Percentiles rank a stretch among this genome's conserved stretches.
Evolutionary conservation across 768 basidiomycete species (phyloP).

Genomic region (Mycena haematopus): DNA sequence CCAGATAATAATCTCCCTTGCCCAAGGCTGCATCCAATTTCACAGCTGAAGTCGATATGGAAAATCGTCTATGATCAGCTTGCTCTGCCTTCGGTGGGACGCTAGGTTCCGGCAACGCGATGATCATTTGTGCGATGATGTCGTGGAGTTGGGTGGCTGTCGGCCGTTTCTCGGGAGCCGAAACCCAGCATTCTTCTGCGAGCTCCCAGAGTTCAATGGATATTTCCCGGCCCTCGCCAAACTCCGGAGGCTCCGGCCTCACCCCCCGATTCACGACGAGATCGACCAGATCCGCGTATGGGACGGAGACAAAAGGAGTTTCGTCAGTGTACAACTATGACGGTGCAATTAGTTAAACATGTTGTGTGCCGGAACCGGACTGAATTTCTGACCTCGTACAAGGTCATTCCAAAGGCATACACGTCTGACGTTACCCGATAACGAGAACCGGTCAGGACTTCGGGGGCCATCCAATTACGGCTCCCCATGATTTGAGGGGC

Average conservation of each 20-base stretch:
- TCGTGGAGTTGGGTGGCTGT: constrained; percentile 13
- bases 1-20: constrained; percentile 1
- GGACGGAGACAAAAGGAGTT: constrained; percentile 28
- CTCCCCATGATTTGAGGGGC: constrained; percentile 25
- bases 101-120: no score
- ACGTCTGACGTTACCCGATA: constrained; percentile 31
- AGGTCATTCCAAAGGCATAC: constrained; percentile 37
- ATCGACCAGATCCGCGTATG: constrained; percentile 24
- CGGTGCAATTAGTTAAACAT: neutral
- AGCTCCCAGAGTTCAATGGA: constrained; percentile 34
- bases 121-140: constrained; percentile 4
- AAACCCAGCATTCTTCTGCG: constrained; percentile 34
- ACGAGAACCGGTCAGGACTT: constrained; percentile 30
- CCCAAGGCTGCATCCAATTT: neutral
- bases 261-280: constrained; percentile 25
- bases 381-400: constrained; percentile 33
- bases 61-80: no score
- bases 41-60: no score
- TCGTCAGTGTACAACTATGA: constrained; percentile 29
- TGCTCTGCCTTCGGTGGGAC: no score
- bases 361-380: neutral
- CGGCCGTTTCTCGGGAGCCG: constrained; percentile 29
- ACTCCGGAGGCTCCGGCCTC: constrained; percentile 34
- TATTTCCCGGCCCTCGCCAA: constrained; percentile 30
- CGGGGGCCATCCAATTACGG: constrained; percentile 39